Evolutionary conservation across 495 filamentous ascomycete species (phyloP).

Genomic region (Amphirosellinia nigrospora): DNA sequence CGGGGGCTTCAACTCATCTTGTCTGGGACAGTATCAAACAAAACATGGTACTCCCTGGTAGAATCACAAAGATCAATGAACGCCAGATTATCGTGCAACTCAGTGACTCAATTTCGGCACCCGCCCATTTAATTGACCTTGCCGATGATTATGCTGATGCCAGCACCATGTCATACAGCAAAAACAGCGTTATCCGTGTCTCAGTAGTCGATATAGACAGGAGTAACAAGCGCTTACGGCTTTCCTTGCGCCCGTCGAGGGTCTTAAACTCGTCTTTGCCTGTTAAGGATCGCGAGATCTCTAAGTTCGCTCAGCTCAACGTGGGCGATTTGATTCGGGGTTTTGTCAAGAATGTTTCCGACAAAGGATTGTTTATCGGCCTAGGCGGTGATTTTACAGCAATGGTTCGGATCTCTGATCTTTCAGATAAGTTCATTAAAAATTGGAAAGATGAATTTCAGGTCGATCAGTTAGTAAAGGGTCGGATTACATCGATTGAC

Average conservation of each 20-base stretch:
- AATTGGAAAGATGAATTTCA: constrained; percentile 94
- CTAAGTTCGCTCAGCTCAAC: constrained; percentile 69
- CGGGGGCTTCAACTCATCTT: constrained; percentile 58
- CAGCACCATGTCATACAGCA: constrained; percentile 63
- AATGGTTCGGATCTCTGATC: constrained; percentile 80
- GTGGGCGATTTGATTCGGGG: constrained; percentile 83
- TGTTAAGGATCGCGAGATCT: constrained; percentile 81
- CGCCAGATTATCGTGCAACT: constrained; percentile 83
- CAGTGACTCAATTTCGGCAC: constrained; percentile 73
- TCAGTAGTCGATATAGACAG: constrained; percentile 81
- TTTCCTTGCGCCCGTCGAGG: constrained; percentile 86
- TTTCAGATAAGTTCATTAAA: constrained; percentile 90
- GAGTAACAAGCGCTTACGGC: constrained; percentile 78
- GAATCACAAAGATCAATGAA: constrained; percentile 86
- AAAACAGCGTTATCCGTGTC: constrained; percentile 85
- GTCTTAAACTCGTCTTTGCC: constrained; percentile 85
- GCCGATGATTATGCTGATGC: constrained; percentile 85
- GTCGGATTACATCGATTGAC: constrained; percentile 75
- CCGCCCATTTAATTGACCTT: constrained; percentile 77
- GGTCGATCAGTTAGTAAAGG: constrained; percentile 85
- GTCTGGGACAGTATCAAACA: constrained; percentile 70
- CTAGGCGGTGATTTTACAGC: constrained; percentile 81
- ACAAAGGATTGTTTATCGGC: constrained; percentile 83
- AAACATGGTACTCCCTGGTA: constrained; percentile 80
- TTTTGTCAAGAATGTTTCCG: constrained; percentile 84